These are phyloP conservation scores for Yamagishiella unicocca DNA, from an alignment of 139 green algal species.

Conservation along the genomic window DNA sequence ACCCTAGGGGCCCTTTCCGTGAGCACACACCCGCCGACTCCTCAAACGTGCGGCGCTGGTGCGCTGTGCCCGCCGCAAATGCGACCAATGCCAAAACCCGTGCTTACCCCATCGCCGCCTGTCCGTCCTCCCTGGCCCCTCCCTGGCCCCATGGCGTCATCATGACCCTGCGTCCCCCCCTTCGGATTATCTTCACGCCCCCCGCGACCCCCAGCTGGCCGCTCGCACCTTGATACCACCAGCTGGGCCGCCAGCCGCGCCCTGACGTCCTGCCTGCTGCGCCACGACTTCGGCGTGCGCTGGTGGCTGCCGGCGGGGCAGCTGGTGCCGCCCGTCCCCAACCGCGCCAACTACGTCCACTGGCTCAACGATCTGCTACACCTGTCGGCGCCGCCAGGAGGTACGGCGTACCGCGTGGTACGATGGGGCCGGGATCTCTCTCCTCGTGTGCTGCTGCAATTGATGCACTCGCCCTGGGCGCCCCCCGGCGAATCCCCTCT, in stretches of 20 bases:
- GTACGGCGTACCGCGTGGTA: background rate
- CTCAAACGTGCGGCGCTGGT: too few relatives aligned
- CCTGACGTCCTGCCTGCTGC: conserved; percentile 83
- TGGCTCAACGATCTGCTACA: conserved; percentile 92
- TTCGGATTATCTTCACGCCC: too few relatives aligned
- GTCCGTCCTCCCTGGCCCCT: background rate
- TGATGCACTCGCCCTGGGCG: too few relatives aligned
- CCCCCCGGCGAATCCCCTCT: too few relatives aligned
- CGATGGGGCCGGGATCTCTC: too few relatives aligned
- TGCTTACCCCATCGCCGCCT: background rate
- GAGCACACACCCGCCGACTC: too few relatives aligned
- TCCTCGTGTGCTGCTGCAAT: background rate
- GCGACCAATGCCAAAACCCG: too few relatives aligned
- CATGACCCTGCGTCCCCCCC: too few relatives aligned
- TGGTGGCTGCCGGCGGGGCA: conserved; percentile 87
- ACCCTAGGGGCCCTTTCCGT: too few relatives aligned
- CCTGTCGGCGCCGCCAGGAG: conserved; percentile 66
- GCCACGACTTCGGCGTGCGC: conserved; percentile 73
- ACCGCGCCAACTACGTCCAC: conserved; percentile 93
- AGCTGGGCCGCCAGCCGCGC: conserved; percentile 79
- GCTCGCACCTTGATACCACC: conserved; percentile 73
- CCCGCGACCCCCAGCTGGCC: conserved; percentile 50
- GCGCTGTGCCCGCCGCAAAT: too few relatives aligned
- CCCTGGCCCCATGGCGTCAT: background rate
- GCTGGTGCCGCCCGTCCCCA: conserved; percentile 88